These are phyloP conservation scores for Saxophila tyrrhenica DNA, from an alignment of 495 filamentous ascomycete species.

Conservation along the genomic window DNA sequence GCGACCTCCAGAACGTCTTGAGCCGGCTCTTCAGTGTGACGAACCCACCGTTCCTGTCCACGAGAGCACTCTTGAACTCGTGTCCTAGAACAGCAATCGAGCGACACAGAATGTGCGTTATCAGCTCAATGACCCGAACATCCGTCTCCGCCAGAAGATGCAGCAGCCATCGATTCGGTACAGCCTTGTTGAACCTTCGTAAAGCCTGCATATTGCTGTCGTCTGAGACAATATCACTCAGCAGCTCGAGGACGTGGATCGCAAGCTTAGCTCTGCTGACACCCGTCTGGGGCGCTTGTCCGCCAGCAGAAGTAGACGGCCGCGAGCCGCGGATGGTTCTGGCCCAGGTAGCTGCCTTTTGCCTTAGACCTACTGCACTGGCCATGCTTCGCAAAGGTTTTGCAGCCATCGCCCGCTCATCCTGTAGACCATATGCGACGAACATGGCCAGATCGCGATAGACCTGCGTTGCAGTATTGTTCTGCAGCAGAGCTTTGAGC, in stretches of 20 bases:
- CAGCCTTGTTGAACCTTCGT: conserved; percentile 82
- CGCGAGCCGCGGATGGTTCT: conserved; percentile 1
- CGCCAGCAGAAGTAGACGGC: conserved; percentile 7
- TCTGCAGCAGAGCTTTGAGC: conserved; percentile 65
- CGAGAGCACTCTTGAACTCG: conserved; percentile 72
- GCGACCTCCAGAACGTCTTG: conserved; percentile 79
- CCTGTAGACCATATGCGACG: conserved; percentile 84
- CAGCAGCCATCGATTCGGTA: conserved; percentile 75
- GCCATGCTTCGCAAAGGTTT: conserved; percentile 9
- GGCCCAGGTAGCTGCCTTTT: conserved; percentile 13
- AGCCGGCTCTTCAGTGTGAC: conserved; percentile 68
- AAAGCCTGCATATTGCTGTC: conserved; percentile 52
- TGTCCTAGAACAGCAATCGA: conserved; percentile 69
- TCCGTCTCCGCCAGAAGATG: conserved; percentile 86
- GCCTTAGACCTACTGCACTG: conserved; percentile 8
- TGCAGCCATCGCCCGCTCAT: conserved; percentile 30
- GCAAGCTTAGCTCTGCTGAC: conserved; percentile 46
- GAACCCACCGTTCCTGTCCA: conserved; percentile 76
- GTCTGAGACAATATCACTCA: conserved; percentile 70
- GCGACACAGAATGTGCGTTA: conserved; percentile 78
- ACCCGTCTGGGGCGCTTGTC: background rate
- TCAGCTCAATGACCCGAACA: conserved; percentile 66
- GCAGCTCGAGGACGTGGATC: conserved; percentile 66
- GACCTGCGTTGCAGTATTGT: conserved; percentile 67
- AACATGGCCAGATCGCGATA: conserved; percentile 82